Evolutionary conservation across 345 rosid genomes (phyloP), one percentile per base, ranked within the genome.

Genomic region (Moringa oleifera): DNA sequence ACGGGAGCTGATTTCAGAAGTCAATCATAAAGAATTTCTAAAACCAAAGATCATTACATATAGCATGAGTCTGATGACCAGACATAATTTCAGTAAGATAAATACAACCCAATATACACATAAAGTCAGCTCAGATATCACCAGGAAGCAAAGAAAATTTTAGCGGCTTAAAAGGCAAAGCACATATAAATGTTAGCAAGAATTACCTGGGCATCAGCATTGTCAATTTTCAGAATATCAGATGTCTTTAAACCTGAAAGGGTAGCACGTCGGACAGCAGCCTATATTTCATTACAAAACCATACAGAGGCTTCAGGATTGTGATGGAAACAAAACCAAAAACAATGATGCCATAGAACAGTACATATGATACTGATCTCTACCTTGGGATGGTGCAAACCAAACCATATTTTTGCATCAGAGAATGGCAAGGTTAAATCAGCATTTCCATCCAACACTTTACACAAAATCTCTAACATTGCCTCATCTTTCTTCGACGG

Each of bases 301-400:
- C 41, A 55, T 63, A 24, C 17, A 15, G 17, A 41, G 16, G 47
- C 47, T 41, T 41, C 12, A 41, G 16, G 12, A 41, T 15, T 41
- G 12, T 15, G 12, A 11, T 5, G 47, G 47, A 41, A 41, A 41
- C 17, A 41, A 41, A 41, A 41, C 47, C 12, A 15, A 41, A 7
- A 41, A 11, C 47, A 66, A 45, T 12, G 12, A 46, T n/a, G 4
- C 57, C 12, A 67, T 22, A 12, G 53, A 55, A 63, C 41, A 62
- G 28, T 52, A 20, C 20, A 55, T 23, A 61, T 55, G 41, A n/a
- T n/a, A n/a, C n/a, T n/a, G n/a, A n/a, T n/a, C n/a, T n/a, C n/a
- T 80, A 94, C 99, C 97, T 69, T 82, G 16, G 96, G 99, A 75
- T 94, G 97, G 77, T 86, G 83, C 67, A 91, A 75, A 47, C 83